phyloP scores from a whole-genome alignment of 768 basidiomycete genomes.

The Collybiopsis luxurians region DNA sequence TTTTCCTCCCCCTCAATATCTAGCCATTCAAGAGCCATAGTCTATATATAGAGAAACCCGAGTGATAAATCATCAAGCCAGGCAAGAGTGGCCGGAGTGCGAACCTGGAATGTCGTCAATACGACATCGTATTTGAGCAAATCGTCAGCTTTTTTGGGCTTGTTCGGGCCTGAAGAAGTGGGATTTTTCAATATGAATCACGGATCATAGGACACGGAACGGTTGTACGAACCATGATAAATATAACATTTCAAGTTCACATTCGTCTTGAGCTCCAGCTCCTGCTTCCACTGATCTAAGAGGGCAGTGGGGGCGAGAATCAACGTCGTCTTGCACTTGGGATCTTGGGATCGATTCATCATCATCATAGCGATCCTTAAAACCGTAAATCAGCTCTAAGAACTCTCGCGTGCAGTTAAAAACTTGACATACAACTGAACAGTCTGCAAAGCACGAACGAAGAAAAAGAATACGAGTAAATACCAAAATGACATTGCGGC shows the following conservation, averaged over 20 bases:
- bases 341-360: conserved; percentile 49
- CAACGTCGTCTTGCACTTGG: conserved; percentile 57
- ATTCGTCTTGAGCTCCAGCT: conserved; percentile 57
- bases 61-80: neutral
- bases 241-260: conserved; percentile 48
- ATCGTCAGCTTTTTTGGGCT: conserved; percentile 43
- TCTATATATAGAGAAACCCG: conserved; percentile 28
- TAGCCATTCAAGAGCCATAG: conserved; percentile 57
- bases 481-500: too few relatives aligned
- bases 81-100: conserved; percentile 5
- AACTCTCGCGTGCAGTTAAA: conserved; percentile 4
- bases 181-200: conserved; percentile 6
- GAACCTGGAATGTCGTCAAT: conserved; percentile 50
- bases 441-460: conserved; percentile 28
- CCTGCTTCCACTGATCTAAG: conserved; percentile 63
- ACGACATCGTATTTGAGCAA: conserved; percentile 60
- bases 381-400: too few relatives aligned
- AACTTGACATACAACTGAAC: conserved; percentile 39
- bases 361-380: conserved; percentile 58
- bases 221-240: conserved; percentile 50
- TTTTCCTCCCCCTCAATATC: conserved; percentile 47
- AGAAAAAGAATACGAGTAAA: too few relatives aligned
- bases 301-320: conserved; percentile 67
- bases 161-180: conserved; percentile 36
- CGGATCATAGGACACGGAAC: neutral